These are phyloP conservation scores for Beauveria caledonica DNA, from an alignment of 2,329 filamentous ascomycete species.

Conservation along the genomic window DNA sequence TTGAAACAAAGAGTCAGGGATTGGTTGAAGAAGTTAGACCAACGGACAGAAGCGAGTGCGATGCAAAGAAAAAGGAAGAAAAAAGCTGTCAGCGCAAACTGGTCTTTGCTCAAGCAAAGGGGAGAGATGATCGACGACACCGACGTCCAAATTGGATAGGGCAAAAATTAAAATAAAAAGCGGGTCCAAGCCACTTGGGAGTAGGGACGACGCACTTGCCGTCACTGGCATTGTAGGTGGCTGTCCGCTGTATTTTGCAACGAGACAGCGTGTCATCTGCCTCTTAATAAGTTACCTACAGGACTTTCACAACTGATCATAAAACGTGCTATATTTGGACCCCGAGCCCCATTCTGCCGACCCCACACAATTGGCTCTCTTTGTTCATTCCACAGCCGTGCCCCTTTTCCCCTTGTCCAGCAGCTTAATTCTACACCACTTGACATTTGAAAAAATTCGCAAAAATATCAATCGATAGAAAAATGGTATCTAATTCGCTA, in stretches of 20 bases:
- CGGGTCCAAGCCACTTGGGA: not conserved
- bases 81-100: not conserved
- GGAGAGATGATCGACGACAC: slow-evolving; percentile 1
- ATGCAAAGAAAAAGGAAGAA: not conserved
- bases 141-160: not conserved
- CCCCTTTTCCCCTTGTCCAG: not conserved
- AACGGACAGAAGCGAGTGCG: not conserved
- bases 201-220: not conserved
- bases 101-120: not conserved
- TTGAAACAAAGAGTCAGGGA: no score
- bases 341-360: not conserved
- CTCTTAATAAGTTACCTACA: not conserved
- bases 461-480: not conserved
- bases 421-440: not conserved
- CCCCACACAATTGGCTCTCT: not conserved
- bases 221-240: not conserved
- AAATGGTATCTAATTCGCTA: not conserved
- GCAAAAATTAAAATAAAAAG: not conserved
- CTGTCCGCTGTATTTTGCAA: not conserved
- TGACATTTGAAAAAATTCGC: not conserved
- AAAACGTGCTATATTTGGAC: not conserved
- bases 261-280: not conserved
- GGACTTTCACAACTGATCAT: not conserved
- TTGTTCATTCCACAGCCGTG: not conserved
- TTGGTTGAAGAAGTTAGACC: not conserved